Conservation (phyloP, 2,329 filamentous ascomycete genomes). For the Xylariaceae sp. region DNA sequence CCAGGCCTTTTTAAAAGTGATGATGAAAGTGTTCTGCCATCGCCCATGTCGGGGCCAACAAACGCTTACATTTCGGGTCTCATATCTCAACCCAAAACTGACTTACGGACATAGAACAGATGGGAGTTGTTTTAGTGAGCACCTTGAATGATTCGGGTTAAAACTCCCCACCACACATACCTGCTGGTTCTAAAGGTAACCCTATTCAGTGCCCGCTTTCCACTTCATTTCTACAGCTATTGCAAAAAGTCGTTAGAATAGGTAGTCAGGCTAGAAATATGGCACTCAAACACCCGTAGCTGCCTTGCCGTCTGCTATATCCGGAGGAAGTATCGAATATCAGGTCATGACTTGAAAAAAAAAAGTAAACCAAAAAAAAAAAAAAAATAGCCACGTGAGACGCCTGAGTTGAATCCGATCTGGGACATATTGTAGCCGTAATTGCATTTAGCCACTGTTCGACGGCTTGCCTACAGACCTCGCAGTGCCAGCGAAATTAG, state of each 20-base stretch:
- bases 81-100: neutral
- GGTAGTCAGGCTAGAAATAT: neutral
- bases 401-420: too few species aligned
- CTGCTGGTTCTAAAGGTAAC: slow-evolving; percentile 2
- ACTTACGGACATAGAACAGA: neutral
- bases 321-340: neutral
- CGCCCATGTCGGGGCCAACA: neutral
- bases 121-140: neutral
- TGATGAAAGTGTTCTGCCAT: too few species aligned
- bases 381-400: too few species aligned
- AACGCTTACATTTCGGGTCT: neutral
- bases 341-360: too few species aligned
- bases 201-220: neutral
- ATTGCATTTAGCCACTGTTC: too few species aligned
- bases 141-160: neutral
- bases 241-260: neutral
- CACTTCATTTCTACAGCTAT: neutral
- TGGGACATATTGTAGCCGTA: too few species aligned
- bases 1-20: too few species aligned
- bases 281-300: neutral
- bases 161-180: neutral
- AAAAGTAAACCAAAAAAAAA: too few species aligned
- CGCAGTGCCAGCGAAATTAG: too few species aligned
- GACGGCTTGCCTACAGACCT: too few species aligned
- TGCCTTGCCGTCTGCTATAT: neutral